Evolutionary conservation across 2,329 filamentous ascomycete genomes (phyloP), one percentile per base, ranked within the genome.

Genomic region (Chrysosporium queenslandicum): DNA sequence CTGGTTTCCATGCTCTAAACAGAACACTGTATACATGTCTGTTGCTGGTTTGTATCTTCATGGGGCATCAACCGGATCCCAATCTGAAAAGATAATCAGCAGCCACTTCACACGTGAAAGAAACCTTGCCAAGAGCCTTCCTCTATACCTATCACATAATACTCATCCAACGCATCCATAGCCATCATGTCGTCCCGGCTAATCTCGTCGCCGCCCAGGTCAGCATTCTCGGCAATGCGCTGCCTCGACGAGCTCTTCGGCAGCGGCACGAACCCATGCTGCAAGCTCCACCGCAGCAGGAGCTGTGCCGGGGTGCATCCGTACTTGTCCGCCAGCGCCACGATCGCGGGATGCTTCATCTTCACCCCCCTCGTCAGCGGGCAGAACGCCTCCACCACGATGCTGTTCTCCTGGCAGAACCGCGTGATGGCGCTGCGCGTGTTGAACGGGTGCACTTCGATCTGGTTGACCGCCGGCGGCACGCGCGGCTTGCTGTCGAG

Each of bases 321-420:
- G 67, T 92, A 87, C 64, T 85, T 85, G 61, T 77, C 75, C 2
- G 83, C 75, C 23, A 92, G 64, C 12, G 73, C 66, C 1, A 76
- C 66, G 57, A 92, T 78, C 1, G 73, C 77, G 0, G 80, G 78
- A 59, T 92, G 79, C 45, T 74, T 76, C 77, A 92, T 84, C 16
- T 85, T 75, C 67, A 83, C 73, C 0, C 79, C 86, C 47, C 85
- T 76, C 2, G 81, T 86, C 2, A 92, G 76, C 4, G 87, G 87
- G 5, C 86, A 86, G 58, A 92, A 94, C 0, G 87, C 87, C 68
- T 92, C 81, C 1, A 92, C 76, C 0, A 83, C 70, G 53, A 92
- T 89, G 34, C 73, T 71, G 57, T 90, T 72, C 55, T 78, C 70
- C 53, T 79, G 74, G 62, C 87, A 87, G 59, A 80, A 82, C 11